These are phyloP conservation scores for Tetrahymena elliotti DNA, from an alignment of 73 alveolate species.

Conservation along the genomic window DNA sequence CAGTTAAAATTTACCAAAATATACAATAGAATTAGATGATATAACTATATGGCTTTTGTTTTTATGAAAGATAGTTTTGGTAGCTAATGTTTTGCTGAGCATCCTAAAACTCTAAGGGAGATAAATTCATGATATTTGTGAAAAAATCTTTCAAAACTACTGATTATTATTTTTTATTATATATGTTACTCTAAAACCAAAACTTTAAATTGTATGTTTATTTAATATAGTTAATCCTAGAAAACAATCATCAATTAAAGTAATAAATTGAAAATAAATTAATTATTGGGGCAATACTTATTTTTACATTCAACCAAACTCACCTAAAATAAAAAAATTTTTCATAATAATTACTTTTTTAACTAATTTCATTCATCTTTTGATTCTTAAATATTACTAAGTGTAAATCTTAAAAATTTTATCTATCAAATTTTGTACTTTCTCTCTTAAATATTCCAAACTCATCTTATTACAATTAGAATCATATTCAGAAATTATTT, in stretches of 20 bases:
- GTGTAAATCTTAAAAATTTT: too few relatives aligned
- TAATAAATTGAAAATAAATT: neutral
- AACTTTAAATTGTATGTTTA: too few relatives aligned
- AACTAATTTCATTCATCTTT: neutral
- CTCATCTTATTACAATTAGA: too few relatives aligned
- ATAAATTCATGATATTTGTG: neutral
- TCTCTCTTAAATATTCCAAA: too few relatives aligned
- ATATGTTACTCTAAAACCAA: neutral
- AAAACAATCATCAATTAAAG: too few relatives aligned
- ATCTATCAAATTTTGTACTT: too few relatives aligned
- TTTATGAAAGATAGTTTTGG: too few relatives aligned
- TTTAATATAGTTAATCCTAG: neutral
- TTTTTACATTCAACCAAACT: neutral
- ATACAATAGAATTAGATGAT: neutral
- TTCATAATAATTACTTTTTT: neutral
- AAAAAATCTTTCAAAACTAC: too few relatives aligned
- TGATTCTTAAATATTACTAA: too few relatives aligned
- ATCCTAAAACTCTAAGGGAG: neutral
- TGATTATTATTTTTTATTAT: too few relatives aligned
- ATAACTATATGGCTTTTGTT: neutral
- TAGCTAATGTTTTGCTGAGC: neutral
- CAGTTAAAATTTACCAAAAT: neutral
- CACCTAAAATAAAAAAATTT: neutral
- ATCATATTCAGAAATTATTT: too few relatives aligned
- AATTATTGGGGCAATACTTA: too few relatives aligned